Evolutionary conservation across 202 grass and related monocot species (phyloP).

Genomic region (Dendrocalamus latiflorus): DNA sequence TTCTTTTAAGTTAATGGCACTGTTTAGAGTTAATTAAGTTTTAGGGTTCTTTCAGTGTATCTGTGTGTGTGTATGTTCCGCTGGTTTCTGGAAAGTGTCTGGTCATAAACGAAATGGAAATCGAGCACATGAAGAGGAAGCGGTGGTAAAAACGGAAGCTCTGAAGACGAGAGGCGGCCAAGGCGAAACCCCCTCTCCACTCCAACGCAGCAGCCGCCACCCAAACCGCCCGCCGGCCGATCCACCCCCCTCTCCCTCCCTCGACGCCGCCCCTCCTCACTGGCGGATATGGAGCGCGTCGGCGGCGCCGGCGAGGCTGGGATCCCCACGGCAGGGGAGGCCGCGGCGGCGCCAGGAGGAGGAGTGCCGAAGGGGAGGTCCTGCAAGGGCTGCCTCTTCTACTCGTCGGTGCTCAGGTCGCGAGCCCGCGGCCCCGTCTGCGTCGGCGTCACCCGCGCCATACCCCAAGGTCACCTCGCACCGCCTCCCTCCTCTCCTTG

Average conservation of each 20-base stretch:
- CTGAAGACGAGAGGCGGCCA: neutral
- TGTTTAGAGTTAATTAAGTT: too few species aligned
- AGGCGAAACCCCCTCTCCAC: neutral
- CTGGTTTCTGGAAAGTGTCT: neutral
- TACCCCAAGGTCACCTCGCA: constrained; percentile 48
- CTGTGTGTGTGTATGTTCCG: too few species aligned
- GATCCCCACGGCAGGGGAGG: neutral
- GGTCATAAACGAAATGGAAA: neutral
- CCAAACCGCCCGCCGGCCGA: neutral
- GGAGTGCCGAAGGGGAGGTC: constrained; percentile 53
- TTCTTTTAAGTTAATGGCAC: too few species aligned
- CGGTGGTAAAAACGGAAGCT: neutral
- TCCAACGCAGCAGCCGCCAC: neutral
- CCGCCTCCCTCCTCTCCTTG: neutral
- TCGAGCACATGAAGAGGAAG: neutral
- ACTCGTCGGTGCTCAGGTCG: constrained; percentile 76
- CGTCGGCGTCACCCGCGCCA: constrained; percentile 64
- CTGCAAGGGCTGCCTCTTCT: constrained; percentile 93
- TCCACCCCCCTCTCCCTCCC: neutral
- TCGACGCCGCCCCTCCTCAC: neutral
- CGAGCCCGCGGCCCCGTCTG: constrained; percentile 59
- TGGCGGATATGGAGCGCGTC: constrained; percentile 28
- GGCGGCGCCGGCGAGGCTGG: constrained; percentile 10
- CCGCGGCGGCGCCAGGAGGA: neutral
- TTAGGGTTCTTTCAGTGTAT: too few species aligned